phyloP scores from a whole-genome alignment of 345 rosid species.

The Eutrema yunnanense region DNA sequence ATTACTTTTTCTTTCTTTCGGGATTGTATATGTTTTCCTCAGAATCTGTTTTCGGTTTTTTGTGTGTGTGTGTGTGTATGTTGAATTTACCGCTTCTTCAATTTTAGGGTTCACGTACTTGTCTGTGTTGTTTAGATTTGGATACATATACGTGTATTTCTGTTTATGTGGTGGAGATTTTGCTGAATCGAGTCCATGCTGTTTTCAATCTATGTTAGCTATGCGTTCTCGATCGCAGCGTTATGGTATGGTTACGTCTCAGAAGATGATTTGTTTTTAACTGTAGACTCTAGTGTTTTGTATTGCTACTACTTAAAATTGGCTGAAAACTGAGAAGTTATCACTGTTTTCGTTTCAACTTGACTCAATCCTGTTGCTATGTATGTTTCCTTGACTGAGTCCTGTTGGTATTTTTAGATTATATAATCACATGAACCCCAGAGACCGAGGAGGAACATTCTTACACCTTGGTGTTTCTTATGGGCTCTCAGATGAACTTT shows the following conservation, averaged over 20 bases:
- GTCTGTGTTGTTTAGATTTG: background rate
- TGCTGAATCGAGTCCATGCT: background rate
- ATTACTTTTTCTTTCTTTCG: background rate
- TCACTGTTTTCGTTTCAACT: slow-evolving; percentile 2
- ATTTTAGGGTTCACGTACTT: background rate
- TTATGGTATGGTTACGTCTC: background rate
- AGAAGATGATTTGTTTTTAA: background rate
- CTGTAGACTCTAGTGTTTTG: background rate
- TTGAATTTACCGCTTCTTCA: background rate
- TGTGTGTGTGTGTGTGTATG: background rate
- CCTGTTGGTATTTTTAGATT: background rate
- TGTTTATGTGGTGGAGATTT: background rate
- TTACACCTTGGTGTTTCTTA: background rate
- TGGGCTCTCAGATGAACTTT: background rate
- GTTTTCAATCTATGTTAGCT: background rate
- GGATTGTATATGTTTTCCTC: background rate
- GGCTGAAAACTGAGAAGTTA: background rate
- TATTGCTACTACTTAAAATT: background rate
- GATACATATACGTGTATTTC: background rate
- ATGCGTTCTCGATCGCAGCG: too few species aligned
- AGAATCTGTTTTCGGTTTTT: background rate
- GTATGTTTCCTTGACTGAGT: too few species aligned
- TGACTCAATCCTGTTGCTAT: background rate
- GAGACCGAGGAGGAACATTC: background rate
- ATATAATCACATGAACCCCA: too few species aligned